These are phyloP conservation scores for Metschnikowia rubicola DNA, from an alignment of 805 yeast species.

Conservation along the genomic window DNA sequence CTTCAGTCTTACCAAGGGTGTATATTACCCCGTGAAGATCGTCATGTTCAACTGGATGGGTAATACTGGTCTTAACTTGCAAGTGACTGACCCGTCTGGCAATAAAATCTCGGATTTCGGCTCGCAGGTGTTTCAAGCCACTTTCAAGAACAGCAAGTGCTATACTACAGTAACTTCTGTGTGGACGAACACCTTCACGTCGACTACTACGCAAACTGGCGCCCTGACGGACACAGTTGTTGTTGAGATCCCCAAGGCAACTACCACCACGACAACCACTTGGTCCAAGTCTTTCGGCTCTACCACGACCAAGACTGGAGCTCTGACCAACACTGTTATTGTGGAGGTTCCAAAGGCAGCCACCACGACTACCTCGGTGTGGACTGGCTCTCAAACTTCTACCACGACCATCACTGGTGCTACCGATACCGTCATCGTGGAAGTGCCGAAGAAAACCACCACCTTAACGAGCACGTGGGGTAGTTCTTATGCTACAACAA, in stretches of 20 bases:
- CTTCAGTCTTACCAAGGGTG: slow-evolving; percentile 9
- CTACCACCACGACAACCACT: slow-evolving; percentile 12
- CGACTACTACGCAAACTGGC: slow-evolving; percentile 9
- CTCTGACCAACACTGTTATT: slow-evolving; percentile 5
- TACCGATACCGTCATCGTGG: slow-evolving; percentile 16
- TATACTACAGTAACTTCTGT: slow-evolving; percentile 4
- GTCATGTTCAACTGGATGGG: slow-evolving; percentile 18
- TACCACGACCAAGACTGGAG: not conserved
- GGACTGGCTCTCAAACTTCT: slow-evolving; percentile 6
- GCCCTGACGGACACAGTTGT: slow-evolving; percentile 12
- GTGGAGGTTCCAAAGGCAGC: slow-evolving; percentile 12
- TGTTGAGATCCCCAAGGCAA: slow-evolving; percentile 13
- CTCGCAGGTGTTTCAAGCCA: slow-evolving; percentile 7
- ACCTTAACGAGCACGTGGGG: slow-evolving; percentile 18
- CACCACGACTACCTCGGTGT: slow-evolving; percentile 8
- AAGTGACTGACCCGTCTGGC: slow-evolving; percentile 6
- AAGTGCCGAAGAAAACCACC: slow-evolving; percentile 17
- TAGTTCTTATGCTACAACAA: slow-evolving; percentile 6
- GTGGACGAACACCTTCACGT: slow-evolving; percentile 8
- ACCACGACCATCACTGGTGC: slow-evolving; percentile 5
- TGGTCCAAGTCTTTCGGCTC: slow-evolving; percentile 1
- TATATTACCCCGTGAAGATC: slow-evolving; percentile 15
- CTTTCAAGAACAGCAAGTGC: slow-evolving; percentile 5
- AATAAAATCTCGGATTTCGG: slow-evolving; percentile 6
- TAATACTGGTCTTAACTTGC: slow-evolving; percentile 11